These are phyloP conservation scores for Kodamaea alishanica DNA, from an alignment of 1,139 yeast species.

Conservation along the genomic window DNA sequence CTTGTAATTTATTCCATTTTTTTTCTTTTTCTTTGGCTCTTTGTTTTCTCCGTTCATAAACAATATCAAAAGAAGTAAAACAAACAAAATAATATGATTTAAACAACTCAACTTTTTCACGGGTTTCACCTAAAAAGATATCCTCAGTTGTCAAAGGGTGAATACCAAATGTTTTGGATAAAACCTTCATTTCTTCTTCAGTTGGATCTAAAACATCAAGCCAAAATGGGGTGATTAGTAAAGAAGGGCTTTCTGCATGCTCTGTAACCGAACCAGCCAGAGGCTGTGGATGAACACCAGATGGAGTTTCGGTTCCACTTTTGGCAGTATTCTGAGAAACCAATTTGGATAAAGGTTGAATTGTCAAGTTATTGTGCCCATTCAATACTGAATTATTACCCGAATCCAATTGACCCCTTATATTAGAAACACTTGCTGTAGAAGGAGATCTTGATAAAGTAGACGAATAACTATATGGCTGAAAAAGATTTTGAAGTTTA, in stretches of 20 bases:
- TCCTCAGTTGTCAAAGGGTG: constrained; percentile 97
- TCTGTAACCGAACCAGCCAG: constrained; percentile 11
- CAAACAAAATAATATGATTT: constrained; percentile 87
- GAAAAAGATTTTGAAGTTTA: constrained; percentile 29
- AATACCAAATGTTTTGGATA: constrained; percentile 87
- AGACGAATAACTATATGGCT: constrained; percentile 22
- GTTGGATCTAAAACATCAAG: constrained; percentile 89
- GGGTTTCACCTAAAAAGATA: constrained; percentile 86
- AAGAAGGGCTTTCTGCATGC: constrained; percentile 1
- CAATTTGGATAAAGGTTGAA: constrained; percentile 10
- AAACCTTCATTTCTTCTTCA: constrained; percentile 92
- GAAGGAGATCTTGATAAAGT: constrained; percentile 14
- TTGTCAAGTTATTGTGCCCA: constrained; percentile 5
- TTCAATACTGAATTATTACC: constrained; percentile 5
- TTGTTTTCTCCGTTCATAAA: constrained; percentile 60
- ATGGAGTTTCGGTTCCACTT: constrained; percentile 12
- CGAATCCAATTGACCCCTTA: constrained; percentile 3
- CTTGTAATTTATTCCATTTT: constrained; percentile 39
- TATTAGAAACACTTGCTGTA: constrained; percentile 10
- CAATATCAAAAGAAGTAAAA: constrained; percentile 88
- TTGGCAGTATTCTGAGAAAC: constrained; percentile 1
- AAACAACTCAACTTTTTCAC: constrained; percentile 93
- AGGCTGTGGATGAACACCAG: constrained; percentile 10
- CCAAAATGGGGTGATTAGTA: constrained; percentile 64
- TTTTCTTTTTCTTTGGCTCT: constrained; percentile 44